Base-by-base conservation (phyloP, 352 stramenopile genomes). In the Thalassiosira tumida region DNA sequence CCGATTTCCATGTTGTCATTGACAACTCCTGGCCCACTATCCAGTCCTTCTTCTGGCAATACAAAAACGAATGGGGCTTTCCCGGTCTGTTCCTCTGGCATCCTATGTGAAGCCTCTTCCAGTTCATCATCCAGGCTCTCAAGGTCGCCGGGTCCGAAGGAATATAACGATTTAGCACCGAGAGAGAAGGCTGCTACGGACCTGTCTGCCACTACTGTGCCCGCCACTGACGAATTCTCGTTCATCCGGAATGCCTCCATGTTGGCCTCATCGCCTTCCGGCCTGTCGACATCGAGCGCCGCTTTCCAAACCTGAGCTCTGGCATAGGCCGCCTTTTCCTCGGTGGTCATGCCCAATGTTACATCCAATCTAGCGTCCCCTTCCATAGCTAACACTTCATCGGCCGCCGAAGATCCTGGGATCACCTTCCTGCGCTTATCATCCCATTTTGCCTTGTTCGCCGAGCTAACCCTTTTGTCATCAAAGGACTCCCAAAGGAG, bases 401-500 rank as follows among this genome's bases (percentile, higher is more conserved):
- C 54, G 6, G 54, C 54, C 21, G 54, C 54, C 21, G 54, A n/a
- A 65, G 6, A 65, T 26, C 54, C 54, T n/a, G 54, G 54, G 54
- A 65, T 65, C 6, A 65, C 54, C 54, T 65, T 65, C 54, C 54
- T 65, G 6, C 54, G 54, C 54, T 26, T 65, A 26, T 26, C 54
- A 65, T 65, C 54, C 54, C 54, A 65, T 65, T 65, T 65, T 65
- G 54, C 54, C 54, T 65, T 65, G 21, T 7, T n/a, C 6, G 54
- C 54, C 54, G 54, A 65, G 54, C 54, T 65, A 3, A n/a, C 3
- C 21, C 54, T 7, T 65, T 65, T 65, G 21, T 65, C 54, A 26
- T 65, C 54, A 65, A 65, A 65, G 54, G 54, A 65, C 54, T 65
- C 54, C 54, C 54, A 65, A 7, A 65, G 54, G 54, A 65, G 54